Base-by-base conservation (phyloP, 2,329 filamentous ascomycete genomes). In the Huntiella savannae region DNA sequence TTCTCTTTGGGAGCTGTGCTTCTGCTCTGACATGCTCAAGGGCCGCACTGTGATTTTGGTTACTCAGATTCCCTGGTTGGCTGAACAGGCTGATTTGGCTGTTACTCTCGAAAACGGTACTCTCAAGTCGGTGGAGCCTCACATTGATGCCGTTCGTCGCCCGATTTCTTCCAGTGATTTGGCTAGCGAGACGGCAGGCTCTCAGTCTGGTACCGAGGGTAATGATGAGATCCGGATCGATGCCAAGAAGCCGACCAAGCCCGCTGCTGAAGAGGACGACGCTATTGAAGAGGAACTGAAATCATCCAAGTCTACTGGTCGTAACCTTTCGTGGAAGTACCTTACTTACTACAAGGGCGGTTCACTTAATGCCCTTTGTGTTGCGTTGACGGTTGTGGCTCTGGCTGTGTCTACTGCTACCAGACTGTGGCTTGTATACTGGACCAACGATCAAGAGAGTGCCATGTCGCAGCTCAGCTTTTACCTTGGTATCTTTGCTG, bases 41-140 rank as follows among this genome's bases (percentile, higher is more conserved):
- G 69, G 66, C 6, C 62, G 72, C 28, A 77, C 73, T 1, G 63
- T 68, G 1, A 65, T 77, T 4, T 60, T 77, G 12, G 72, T 76
- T 3, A 74, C 70, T 3, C 73, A 76, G 52, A 55, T 71, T 35
- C 68, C 65, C 1, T 71, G 68, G 68, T 64, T 72, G 37, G 59
- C 67, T 0, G 60, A 64, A 2, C 69, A 72, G 53, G 66, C 68
- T 6, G 69, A 72, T 48, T 55, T 70, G 8, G 57, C 62, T 8
- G 55, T 71, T 32, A 52, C 54, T 1, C 56, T 73, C n/a, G 67
- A 71, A 13, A 65, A 63, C 43, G 69, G 69, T 4, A 56, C 52
- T 6, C 51, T 70, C 28, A 58, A 61, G 36, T 57, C 58, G 12
- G 51, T 60, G 1, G 64, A 70, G 46, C 58, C 61, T 37, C 67